A percentile compares a stretch with the other conserved stretches of the same genome.
Conservation (phyloP, 2,329 filamentous ascomycete genomes). For the Phialemonium atrogriseum region DNA sequence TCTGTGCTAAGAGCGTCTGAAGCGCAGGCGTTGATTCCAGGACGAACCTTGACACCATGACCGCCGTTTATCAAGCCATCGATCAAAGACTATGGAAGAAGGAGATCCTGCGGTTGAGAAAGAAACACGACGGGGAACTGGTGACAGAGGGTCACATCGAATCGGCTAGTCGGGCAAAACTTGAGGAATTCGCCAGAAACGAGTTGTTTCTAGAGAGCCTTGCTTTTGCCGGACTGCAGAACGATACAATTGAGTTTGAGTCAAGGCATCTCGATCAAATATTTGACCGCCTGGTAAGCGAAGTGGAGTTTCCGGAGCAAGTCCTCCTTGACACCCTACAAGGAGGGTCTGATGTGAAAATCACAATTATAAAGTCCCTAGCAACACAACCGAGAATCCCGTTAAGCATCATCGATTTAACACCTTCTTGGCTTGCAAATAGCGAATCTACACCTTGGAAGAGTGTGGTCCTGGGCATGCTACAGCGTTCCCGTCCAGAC, state of each 20-base stretch:
- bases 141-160: conserved; percentile 3
- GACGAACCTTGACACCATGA: conserved; percentile 25
- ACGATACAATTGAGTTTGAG: conserved; percentile 24
- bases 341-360: conserved; percentile 5
- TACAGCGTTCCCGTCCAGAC: too few relatives aligned
- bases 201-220: conserved; percentile 21
- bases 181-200: conserved; percentile 9
- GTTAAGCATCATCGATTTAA: too few relatives aligned
- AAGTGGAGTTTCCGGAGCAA: conserved; percentile 11
- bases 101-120: conserved; percentile 21
- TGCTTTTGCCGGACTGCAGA: conserved; percentile 26
- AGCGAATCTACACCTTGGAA: too few relatives aligned
- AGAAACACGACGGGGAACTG: conserved; percentile 8
- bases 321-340: conserved; percentile 8
- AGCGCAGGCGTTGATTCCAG: conserved; percentile 8
- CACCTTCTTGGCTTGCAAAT: too few relatives aligned
- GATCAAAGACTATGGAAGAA: conserved; percentile 28
- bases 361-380: too few relatives aligned
- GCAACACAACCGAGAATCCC: too few relatives aligned
- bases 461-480: too few relatives aligned
- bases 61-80: conserved; percentile 23
- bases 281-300: conserved; percentile 6
- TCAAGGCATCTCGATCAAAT: conserved; percentile 13
- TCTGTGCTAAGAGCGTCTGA: too few relatives aligned
- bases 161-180: conserved; percentile 4